Evolutionary conservation across 2,329 filamentous ascomycete genomes (phyloP), one percentile per base, ranked within the genome.

Genomic region (Fusarium sp.): DNA sequence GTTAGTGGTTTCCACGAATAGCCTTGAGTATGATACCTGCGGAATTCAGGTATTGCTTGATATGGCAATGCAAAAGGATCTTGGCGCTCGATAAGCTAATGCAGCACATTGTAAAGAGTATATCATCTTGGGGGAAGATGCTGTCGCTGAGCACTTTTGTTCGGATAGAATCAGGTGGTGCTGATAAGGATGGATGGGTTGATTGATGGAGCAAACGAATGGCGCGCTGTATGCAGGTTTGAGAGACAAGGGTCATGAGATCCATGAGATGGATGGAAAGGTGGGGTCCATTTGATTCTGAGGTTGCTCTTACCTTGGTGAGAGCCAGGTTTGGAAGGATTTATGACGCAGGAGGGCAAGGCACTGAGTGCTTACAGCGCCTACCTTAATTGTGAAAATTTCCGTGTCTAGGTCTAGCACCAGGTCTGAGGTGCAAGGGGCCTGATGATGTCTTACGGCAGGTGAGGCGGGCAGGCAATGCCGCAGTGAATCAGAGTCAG

Each of bases 71-170:
- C 45, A 23, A 41, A 37, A 42, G 10, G 21, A n/a, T 49, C 54
- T 59, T 47, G 63, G 54, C 40, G 5, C 13, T 40, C 28, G 63
- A 70, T 70, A 71, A 71, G 27, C 59, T 60, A 57, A 68, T 59
- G 67, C 25, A 53, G 47, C 40, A 40, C 5, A 30, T 34, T 61
- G 25, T 41, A 64, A 55, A 34, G 18, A 20, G 30, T 27, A 30
- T 30, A 37, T 20, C 55, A 59, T 57, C 20, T 42, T 47, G 46
- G 45, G 18, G 10, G 18, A 37, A 37, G 32, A 55, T 59, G 34
- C 49, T 50, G 55, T 27, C 27, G 57, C 37, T 54, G 56, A 57
- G 68, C 41, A 70, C 68, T 68, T 70, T 68, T 70, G 68, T 61
- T 41, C 21, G 46, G 23, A 55, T 53, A 42, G 41, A 18, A 40